Base-by-base conservation (phyloP, 108 stramenopile genomes). In the Skeletonema grethae region DNA sequence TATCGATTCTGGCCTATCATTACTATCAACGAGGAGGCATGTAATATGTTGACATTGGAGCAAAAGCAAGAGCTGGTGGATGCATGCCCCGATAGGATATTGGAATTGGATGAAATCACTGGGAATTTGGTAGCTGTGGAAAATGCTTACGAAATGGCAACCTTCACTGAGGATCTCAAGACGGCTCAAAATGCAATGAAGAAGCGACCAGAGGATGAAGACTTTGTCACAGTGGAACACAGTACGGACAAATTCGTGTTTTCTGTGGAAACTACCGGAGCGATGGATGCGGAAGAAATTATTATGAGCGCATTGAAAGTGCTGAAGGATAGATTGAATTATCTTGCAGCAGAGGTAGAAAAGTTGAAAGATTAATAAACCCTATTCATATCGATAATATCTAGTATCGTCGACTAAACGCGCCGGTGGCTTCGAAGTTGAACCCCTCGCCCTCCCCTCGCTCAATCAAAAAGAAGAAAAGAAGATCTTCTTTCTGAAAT, bases 1-100 rank as follows among this genome's bases (percentile, higher is more conserved):
- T 97, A 96, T 63, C 87, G 96, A 29, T 96, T 95, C 67, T 95
- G 94, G 84, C 98, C 98, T 25, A 82, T 89, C 57, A 93, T 98
- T 46, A 84, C 82, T 18, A 85, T 98, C 69, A 97, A 97, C 66
- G 83, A 97, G 43, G 97, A 97, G 62, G 86, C 87, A 62, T 76
- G 86, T 55, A 85, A 88, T 50, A 89, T 85, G 75, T 77, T 99
- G 53, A 90, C 94, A 15, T 73, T 88, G 75, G 94, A 95, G 60
- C 95, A 97, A 67, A 96, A 92, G 73, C 85, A 96, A 63, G 87
- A 91, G 63, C 70, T 97, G 25, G 88, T 95, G 1, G 85, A 93
- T 56, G 83, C 81, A n/a, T 97, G 97, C 83, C 92, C 94, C 9
- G 93, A 94, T 73, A 82, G 87, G 57, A 94, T 94, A 70, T 63